A percentile compares a stretch with the other conserved stretches of the same genome.
These are phyloP conservation scores for Brettanomyces sp. DNA, from an alignment of 805 yeast species.

Conservation along the genomic window DNA sequence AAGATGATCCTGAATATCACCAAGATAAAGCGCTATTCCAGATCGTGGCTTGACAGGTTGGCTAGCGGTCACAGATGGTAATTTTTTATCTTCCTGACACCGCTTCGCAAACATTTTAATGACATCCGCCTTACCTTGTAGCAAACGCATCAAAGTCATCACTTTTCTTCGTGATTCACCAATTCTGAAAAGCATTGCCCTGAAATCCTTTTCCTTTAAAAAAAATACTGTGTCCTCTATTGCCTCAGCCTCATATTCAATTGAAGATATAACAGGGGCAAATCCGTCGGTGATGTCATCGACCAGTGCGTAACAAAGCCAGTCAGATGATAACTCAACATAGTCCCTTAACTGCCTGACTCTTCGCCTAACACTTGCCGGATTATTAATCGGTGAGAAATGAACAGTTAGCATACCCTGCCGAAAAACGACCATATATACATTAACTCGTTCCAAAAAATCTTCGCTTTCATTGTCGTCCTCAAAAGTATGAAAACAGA, in stretches of 20 bases:
- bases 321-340: constrained; percentile 68
- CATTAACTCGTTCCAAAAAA: constrained; percentile 71
- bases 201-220: constrained; percentile 65
- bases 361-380: constrained; percentile 73
- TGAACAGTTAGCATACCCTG: constrained; percentile 64
- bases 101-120: constrained; percentile 93
- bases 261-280: constrained; percentile 69
- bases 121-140: constrained; percentile 93
- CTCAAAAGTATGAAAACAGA: constrained; percentile 94
- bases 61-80: constrained; percentile 8
- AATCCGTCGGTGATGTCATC: constrained; percentile 83
- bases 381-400: constrained; percentile 57
- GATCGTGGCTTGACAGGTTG: constrained; percentile 58
- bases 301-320: constrained; percentile 74
- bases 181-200: constrained; percentile 67
- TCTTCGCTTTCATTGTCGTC: constrained; percentile 75
- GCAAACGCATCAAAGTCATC: constrained; percentile 82
- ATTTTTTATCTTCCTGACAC: constrained; percentile 62
- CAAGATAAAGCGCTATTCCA: constrained; percentile 84
- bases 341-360: constrained; percentile 71
- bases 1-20: constrained; percentile 96
- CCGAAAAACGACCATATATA: constrained; percentile 62
- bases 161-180: constrained; percentile 87
- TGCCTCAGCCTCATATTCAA: constrained; percentile 74
- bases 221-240: constrained; percentile 81